Evolutionary conservation across 805 yeast genomes (phyloP).

Genomic region (Candida rishiriensis): DNA sequence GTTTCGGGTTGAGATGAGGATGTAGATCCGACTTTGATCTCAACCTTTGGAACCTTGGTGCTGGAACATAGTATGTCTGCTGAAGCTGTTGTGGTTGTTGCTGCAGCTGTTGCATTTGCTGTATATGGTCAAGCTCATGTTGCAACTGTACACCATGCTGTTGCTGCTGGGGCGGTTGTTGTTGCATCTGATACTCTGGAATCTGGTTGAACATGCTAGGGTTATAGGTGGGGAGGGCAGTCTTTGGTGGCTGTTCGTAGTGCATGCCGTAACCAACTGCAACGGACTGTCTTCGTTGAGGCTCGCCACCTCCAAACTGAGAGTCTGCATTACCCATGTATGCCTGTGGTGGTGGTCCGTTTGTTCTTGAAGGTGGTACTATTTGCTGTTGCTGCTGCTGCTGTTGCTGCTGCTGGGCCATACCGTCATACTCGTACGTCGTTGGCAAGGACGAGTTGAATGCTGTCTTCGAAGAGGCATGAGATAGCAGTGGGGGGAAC

Average conservation of each 20-base stretch:
- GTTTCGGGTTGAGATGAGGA: slow-evolving; percentile 59
- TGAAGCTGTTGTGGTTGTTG: too few species aligned
- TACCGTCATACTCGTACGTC: slow-evolving; percentile 21
- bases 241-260: slow-evolving; percentile 12
- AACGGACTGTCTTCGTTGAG: slow-evolving; percentile 28
- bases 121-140: too few species aligned
- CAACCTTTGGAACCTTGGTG: slow-evolving; percentile 48
- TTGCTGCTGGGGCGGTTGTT: neutral
- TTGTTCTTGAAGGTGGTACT: slow-evolving; percentile 30
- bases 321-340: slow-evolving; percentile 8
- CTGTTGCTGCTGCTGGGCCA: slow-evolving; percentile 7
- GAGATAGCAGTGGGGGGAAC: slow-evolving; percentile 12
- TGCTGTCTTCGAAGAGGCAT: slow-evolving; percentile 11
- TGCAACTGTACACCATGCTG: neutral
- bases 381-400: slow-evolving; percentile 19
- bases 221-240: slow-evolving; percentile 10
- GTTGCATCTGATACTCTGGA: slow-evolving; percentile 1
- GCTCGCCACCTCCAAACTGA: slow-evolving; percentile 11
- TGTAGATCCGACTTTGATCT: slow-evolving; percentile 44
- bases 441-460: slow-evolving; percentile 23
- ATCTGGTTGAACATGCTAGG: slow-evolving; percentile 3
- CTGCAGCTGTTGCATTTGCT: too few species aligned
- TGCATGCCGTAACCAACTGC: slow-evolving; percentile 20
- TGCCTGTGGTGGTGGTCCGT: slow-evolving; percentile 25
- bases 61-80: slow-evolving; percentile 14